These are phyloP conservation scores for Sisymbrium altissimum DNA, from an alignment of 345 rosid genomes.

Conservation along the genomic window DNA sequence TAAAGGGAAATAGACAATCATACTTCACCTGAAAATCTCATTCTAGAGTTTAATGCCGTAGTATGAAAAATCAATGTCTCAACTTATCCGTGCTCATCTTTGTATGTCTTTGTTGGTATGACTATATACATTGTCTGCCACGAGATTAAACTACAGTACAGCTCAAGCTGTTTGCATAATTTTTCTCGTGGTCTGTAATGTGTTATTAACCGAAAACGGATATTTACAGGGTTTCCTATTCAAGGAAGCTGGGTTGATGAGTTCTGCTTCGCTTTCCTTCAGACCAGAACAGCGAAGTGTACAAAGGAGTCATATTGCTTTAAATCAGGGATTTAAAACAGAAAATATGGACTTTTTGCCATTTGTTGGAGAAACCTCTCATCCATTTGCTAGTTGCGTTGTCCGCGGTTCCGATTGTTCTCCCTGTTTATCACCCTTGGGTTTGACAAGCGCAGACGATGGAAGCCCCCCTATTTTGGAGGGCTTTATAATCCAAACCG, in stretches of 20 bases:
- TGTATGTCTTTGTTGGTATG: slow-evolving; percentile 3
- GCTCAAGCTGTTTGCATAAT: background rate
- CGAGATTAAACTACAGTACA: background rate
- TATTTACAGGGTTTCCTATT: slow-evolving; percentile 34
- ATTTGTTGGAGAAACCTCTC: slow-evolving; percentile 30
- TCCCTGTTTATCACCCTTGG: slow-evolving; percentile 31
- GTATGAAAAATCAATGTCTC: slow-evolving; percentile 16
- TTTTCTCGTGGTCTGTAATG: background rate
- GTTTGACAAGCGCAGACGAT: slow-evolving; percentile 28
- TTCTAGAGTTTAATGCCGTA: slow-evolving; percentile 8
- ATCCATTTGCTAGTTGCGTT: slow-evolving; percentile 24
- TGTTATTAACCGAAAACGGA: slow-evolving; percentile 13
- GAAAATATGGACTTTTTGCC: slow-evolving; percentile 33
- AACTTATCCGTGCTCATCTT: background rate
- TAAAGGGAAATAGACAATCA: background rate
- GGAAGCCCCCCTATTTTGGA: slow-evolving; percentile 57
- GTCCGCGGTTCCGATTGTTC: slow-evolving; percentile 34
- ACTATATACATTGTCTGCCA: background rate
- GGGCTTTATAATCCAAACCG: slow-evolving; percentile 54
- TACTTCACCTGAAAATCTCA: background rate
- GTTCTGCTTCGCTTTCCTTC: slow-evolving; percentile 29
- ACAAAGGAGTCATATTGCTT: slow-evolving; percentile 33
- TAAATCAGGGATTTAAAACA: slow-evolving; percentile 26
- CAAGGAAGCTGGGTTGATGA: slow-evolving; percentile 41
- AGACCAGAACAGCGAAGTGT: slow-evolving; percentile 31